These are phyloP conservation scores for Paramecium octaurelia DNA, from an alignment of 73 alveolate species.

Conservation along the genomic window DNA sequence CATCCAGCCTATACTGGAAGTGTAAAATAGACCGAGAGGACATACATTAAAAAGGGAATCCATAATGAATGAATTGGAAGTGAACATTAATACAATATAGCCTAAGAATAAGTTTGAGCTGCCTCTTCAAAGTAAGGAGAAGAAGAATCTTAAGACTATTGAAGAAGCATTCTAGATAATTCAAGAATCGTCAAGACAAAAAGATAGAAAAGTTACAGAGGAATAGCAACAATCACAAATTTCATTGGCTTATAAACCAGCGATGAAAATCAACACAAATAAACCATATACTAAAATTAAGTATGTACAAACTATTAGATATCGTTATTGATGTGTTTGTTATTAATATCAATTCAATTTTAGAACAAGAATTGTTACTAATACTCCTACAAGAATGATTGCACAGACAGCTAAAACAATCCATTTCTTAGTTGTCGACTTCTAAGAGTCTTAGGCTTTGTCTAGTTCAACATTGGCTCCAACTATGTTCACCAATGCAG, in stretches of 20 bases:
- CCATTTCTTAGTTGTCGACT: slow-evolving; percentile 10
- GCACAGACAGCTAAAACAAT: not conserved
- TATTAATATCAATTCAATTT: not conserved
- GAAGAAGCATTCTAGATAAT: not conserved
- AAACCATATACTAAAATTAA: not conserved
- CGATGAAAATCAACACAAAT: not conserved
- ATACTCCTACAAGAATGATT: not conserved
- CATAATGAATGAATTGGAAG: not conserved
- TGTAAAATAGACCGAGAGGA: not conserved
- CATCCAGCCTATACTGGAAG: not conserved
- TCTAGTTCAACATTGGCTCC: slow-evolving; percentile 22
- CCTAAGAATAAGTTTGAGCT: not conserved
- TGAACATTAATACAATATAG: not conserved
- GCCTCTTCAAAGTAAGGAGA: not conserved
- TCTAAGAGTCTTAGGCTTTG: not conserved
- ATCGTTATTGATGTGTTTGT: not conserved
- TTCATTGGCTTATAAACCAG: not conserved
- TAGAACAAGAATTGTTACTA: not conserved
- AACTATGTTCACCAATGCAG: not conserved
- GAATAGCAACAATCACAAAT: not conserved
- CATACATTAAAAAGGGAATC: not conserved
- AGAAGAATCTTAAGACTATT: not conserved
- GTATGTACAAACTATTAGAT: not conserved
- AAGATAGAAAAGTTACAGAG: not conserved
- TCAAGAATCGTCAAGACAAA: not conserved